Percentiles rank a stretch among this genome's conserved stretches.
phyloP scores from a whole-genome alignment of 148 eudicot species.

The Camellia japonica region DNA sequence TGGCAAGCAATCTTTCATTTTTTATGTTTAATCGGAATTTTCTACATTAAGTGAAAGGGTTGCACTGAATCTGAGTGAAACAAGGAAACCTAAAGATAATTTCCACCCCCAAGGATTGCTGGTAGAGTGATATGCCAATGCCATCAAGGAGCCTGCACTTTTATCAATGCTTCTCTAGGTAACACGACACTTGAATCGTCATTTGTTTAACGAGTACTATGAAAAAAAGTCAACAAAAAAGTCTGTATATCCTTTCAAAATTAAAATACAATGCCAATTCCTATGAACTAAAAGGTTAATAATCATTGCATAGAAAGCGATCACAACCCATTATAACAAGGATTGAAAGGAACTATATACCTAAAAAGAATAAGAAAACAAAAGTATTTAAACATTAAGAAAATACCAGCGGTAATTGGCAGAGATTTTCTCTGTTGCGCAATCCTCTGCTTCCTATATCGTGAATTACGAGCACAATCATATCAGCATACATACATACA shows the following conservation, averaged over 20 bases:
- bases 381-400: background rate
- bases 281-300: background rate
- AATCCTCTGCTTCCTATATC: slow-evolving; percentile 51
- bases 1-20: too few relatives aligned
- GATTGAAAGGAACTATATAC: background rate
- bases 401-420: slow-evolving; percentile 76
- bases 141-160: background rate
- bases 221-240: too few relatives aligned
- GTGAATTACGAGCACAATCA: too few relatives aligned
- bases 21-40: too few relatives aligned
- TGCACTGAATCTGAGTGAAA: slow-evolving; percentile 6
- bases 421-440: slow-evolving; percentile 57
- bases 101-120: background rate
- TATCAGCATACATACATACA: background rate
- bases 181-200: background rate
- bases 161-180: too few relatives aligned
- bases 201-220: background rate
- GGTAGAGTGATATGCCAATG: slow-evolving; percentile 3
- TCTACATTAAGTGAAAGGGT: too few relatives aligned
- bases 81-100: background rate
- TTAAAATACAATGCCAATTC: background rate
- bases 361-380: background rate
- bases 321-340: background rate
- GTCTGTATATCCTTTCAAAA: background rate
- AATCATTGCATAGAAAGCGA: background rate